A percentile compares a stretch with the other conserved stretches of the same genome.
Conservation (phyloP, 1,139 yeast species). For the Kurtzmaniella quercitrusa region DNA sequence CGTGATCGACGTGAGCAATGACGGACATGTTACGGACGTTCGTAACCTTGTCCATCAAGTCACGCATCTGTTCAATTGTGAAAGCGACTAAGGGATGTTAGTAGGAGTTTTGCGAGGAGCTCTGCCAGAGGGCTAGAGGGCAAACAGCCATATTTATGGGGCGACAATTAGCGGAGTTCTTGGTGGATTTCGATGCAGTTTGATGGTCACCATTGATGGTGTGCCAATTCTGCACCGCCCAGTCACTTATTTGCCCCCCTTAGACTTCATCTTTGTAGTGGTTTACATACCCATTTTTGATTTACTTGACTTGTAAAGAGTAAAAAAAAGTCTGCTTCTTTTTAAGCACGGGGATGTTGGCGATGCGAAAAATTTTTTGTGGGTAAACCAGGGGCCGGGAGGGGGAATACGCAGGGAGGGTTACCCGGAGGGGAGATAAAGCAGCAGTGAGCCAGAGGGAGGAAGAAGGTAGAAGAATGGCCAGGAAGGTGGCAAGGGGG, state of each 20-base stretch:
- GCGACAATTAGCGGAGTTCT: too few relatives aligned
- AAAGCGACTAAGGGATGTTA: constrained; percentile 47
- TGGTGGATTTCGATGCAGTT: too few relatives aligned
- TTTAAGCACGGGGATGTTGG: constrained; percentile 3
- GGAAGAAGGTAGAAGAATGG: background rate
- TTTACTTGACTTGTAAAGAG: constrained; percentile 14
- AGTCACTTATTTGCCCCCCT: background rate
- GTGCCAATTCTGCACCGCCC: too few relatives aligned
- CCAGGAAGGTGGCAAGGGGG: background rate
- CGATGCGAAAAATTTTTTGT: constrained; percentile 7
- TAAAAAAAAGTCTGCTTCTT: constrained; percentile 7
- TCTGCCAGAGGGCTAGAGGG: too few relatives aligned
- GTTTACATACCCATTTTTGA: constrained; percentile 41
- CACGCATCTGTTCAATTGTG: constrained; percentile 94
- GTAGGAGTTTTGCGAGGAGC: background rate
- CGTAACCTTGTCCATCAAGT: constrained; percentile 98
- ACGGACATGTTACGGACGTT: constrained; percentile 99
- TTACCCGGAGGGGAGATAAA: constrained; percentile 10
- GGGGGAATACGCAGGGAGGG: constrained; percentile 12
- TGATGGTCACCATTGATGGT: background rate
- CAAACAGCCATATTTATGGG: too few relatives aligned
- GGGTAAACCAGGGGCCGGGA: constrained; percentile 16
- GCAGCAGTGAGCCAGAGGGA: background rate
- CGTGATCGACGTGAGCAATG: constrained; percentile 99
- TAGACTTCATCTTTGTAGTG: background rate